Evolutionary conservation across 2,329 filamentous ascomycete species (phyloP), one percentile per base, ranked within the genome.

Genomic region (Orbilia blumenaviensis): DNA sequence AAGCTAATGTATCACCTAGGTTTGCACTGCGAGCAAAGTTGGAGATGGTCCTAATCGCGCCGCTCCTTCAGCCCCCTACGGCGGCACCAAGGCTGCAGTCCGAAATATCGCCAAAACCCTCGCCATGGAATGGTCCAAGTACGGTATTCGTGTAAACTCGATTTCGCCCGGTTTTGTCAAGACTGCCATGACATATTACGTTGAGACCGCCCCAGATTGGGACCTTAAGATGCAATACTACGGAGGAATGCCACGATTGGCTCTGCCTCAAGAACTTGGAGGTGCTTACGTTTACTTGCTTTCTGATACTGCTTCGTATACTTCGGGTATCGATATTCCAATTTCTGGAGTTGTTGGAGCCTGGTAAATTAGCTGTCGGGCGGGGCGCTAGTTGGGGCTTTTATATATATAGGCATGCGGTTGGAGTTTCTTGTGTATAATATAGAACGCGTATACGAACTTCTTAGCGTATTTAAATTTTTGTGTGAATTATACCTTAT

Each of bases 201-300:
- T 88, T 3, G 83, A 85, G 69, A 84, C 84, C n/a, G 82, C 84
- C 14, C 85, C 86, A 0, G 87, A 88, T 79, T 88, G 86, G 87
- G 85, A 86, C 68, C 82, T 84, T 76, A 86, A 88, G 82, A 84
- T 88, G 82, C 85, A 87, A 81, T 88, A 88, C 79, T 88, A 88
- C 78, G 86, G 87, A 2, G 86, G 86, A 2, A 88, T 88, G 83
- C 86, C 86, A 9, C 82, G 86, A 27, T 78, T 88, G 38, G 87
- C 86, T 0, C 83, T 86, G 54, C 84, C 85, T 0, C 84, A 86
- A 77, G 86, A 88, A 80, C 81, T 88, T 1, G 86, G 86, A 1
- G 86, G 87, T 12, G 87, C 87, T 0, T 88, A 88, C 78, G 86
- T 88, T 3, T 88, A 88, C 77, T 80, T 88, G 67, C 80, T 88